Evolutionary conservation across 1,139 yeast genomes (phyloP).

Genomic region (Schizosaccharomyces versatilis): DNA sequence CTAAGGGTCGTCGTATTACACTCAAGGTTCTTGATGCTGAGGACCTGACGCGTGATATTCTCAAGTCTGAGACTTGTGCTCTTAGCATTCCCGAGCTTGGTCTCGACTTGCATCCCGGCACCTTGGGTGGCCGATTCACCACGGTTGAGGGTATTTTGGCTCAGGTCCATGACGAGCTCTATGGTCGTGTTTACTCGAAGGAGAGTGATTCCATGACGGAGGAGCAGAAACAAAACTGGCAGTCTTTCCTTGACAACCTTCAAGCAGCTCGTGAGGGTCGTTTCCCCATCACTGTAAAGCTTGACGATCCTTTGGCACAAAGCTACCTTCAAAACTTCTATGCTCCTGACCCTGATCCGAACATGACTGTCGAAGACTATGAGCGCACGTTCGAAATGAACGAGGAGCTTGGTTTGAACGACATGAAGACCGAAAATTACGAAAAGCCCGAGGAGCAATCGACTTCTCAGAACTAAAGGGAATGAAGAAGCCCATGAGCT

Average conservation of each 20-base stretch:
- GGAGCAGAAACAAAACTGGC: constrained; percentile 60
- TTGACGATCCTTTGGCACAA: constrained; percentile 90
- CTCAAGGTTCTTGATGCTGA: constrained; percentile 72
- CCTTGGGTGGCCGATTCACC: constrained; percentile 93
- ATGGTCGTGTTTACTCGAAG: constrained; percentile 61
- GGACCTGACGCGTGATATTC: constrained; percentile 80
- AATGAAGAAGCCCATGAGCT: background rate
- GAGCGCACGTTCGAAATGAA: constrained; percentile 34
- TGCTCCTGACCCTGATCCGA: constrained; percentile 95
- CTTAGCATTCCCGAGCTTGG: constrained; percentile 66
- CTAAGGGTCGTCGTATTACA: constrained; percentile 52
- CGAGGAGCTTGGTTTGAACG: constrained; percentile 76
- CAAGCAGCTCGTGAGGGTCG: constrained; percentile 71
- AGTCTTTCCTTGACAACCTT: constrained; percentile 46
- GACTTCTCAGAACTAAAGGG: background rate
- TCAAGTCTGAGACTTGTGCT: constrained; percentile 74
- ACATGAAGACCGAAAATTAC: constrained; percentile 30
- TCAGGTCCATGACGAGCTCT: constrained; percentile 78
- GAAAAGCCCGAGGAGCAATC: background rate
- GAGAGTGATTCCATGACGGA: constrained; percentile 83
- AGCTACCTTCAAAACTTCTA: constrained; percentile 91
- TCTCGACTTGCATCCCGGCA: constrained; percentile 85
- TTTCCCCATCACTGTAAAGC: constrained; percentile 55
- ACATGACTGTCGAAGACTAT: constrained; percentile 72
- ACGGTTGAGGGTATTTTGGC: constrained; percentile 61